A percentile compares a stretch with the other conserved stretches of the same genome.
phyloP scores from a whole-genome alignment of 345 rosid genomes.

The Eucalyptus dawsonii region DNA sequence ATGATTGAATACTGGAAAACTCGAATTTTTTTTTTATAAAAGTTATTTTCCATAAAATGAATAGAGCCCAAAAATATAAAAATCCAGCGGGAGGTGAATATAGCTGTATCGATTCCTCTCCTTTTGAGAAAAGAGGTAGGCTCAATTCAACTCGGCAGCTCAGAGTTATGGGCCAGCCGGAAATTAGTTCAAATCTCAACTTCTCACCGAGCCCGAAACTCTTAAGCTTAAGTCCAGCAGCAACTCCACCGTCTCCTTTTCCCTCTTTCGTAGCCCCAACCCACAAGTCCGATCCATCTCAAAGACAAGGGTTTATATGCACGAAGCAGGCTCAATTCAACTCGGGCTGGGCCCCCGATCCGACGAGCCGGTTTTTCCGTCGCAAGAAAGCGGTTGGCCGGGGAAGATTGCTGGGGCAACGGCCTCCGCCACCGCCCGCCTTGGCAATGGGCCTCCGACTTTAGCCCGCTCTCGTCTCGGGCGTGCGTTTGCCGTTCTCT shows the following conservation, averaged over 20 bases:
- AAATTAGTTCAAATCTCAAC: not conserved
- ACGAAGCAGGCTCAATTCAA: not conserved
- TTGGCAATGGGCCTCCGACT: not conserved
- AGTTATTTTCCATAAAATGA: rapidly evolving
- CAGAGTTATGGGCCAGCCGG: not conserved
- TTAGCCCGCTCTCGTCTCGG: not conserved
- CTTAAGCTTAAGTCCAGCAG: not conserved
- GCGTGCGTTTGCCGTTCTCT: not conserved
- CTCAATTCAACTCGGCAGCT: not conserved
- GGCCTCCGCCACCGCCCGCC: not conserved
- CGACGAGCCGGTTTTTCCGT: not conserved
- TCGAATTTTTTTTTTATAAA: too few relatives aligned
- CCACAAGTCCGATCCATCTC: not conserved
- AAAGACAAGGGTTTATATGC: not conserved
- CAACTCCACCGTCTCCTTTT: not conserved
- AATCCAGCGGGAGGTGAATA: not conserved
- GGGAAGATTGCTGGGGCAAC: not conserved
- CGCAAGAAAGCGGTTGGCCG: not conserved
- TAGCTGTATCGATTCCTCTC: not conserved
- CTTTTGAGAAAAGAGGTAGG: not conserved
- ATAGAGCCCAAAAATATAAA: too few relatives aligned
- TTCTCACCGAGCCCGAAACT: not conserved
- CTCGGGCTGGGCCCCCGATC: not conserved
- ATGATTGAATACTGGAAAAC: too few relatives aligned
- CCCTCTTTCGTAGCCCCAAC: not conserved